A percentile compares a stretch with the other conserved stretches of the same genome.
Conservation (phyloP, 768 basidiomycete species). For the Strobilomyces dryophilus region DNA sequence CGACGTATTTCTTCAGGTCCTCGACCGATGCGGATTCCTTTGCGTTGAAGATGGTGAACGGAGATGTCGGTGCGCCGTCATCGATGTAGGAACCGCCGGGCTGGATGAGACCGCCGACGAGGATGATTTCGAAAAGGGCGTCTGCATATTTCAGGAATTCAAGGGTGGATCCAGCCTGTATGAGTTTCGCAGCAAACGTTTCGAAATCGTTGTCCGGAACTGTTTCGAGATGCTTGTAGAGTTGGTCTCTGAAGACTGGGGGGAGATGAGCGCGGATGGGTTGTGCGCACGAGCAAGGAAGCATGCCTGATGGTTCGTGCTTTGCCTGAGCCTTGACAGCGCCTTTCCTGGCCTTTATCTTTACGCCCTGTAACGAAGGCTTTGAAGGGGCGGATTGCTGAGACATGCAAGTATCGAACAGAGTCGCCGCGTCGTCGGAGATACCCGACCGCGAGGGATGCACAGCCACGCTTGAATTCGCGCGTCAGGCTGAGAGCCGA, state of each 20-base stretch:
- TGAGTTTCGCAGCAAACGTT: slow-evolving; percentile 73
- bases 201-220: slow-evolving; percentile 81
- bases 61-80: slow-evolving; percentile 77
- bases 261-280: slow-evolving; percentile 10
- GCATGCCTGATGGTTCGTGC: slow-evolving; percentile 78
- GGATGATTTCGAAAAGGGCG: slow-evolving; percentile 90
- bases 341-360: slow-evolving; percentile 91
- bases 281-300: not conserved
- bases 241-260: slow-evolving; percentile 87
- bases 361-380: slow-evolving; percentile 90
- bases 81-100: slow-evolving; percentile 92
- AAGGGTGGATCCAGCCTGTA: slow-evolving; percentile 88
- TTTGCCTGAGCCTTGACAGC: slow-evolving; percentile 90
- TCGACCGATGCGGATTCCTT: slow-evolving; percentile 74
- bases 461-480: not conserved
- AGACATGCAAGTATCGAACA: slow-evolving; percentile 64
- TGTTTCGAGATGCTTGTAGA: slow-evolving; percentile 87
- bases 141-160: slow-evolving; percentile 98
- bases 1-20: slow-evolving; percentile 90
- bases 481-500: not conserved
- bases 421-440: not conserved
- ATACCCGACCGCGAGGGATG: not conserved
- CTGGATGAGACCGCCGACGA: slow-evolving; percentile 94
- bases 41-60: slow-evolving; percentile 85
- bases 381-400: slow-evolving; percentile 78